These are phyloP conservation scores for Pouteria campechiana DNA, from an alignment of 179 eudicot genomes.

Conservation along the genomic window DNA sequence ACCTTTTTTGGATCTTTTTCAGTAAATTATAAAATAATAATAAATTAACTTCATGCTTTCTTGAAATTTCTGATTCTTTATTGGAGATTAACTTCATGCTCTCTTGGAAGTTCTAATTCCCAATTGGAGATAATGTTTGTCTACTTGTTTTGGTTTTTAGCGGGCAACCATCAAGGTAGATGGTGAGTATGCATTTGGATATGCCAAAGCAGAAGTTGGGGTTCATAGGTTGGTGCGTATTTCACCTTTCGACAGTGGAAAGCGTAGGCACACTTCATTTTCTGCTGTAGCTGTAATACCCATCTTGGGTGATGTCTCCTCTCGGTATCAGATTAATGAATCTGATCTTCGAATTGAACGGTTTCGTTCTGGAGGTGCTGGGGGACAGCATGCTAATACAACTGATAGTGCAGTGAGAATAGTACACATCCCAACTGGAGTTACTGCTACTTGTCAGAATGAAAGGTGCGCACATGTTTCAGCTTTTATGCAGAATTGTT, in stretches of 20 bases:
- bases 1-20: slow-evolving; percentile 2
- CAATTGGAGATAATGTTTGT: background rate
- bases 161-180: slow-evolving; percentile 89
- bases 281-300: slow-evolving; percentile 98
- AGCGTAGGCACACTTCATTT: slow-evolving; percentile 89
- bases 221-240: slow-evolving; percentile 86
- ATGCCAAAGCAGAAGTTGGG: slow-evolving; percentile 95
- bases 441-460: slow-evolving; percentile 77
- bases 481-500: background rate
- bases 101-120: background rate
- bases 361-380: slow-evolving; percentile 81
- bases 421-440: slow-evolving; percentile 90
- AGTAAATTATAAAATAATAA: no score
- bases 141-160: slow-evolving; percentile 19
- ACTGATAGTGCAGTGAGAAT: slow-evolving; percentile 94
- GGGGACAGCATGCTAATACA: slow-evolving; percentile 86
- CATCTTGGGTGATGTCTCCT: slow-evolving; percentile 60
- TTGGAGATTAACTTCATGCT: background rate
- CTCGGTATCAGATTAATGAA: slow-evolving; percentile 80
- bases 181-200: slow-evolving; percentile 88
- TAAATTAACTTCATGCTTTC: background rate
- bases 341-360: slow-evolving; percentile 89
- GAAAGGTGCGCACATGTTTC: slow-evolving; percentile 44
- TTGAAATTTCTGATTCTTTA: background rate
- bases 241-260: slow-evolving; percentile 91